These are phyloP conservation scores for Phytophthora lateralis DNA, from an alignment of 352 stramenopile species.

Conservation along the genomic window DNA sequence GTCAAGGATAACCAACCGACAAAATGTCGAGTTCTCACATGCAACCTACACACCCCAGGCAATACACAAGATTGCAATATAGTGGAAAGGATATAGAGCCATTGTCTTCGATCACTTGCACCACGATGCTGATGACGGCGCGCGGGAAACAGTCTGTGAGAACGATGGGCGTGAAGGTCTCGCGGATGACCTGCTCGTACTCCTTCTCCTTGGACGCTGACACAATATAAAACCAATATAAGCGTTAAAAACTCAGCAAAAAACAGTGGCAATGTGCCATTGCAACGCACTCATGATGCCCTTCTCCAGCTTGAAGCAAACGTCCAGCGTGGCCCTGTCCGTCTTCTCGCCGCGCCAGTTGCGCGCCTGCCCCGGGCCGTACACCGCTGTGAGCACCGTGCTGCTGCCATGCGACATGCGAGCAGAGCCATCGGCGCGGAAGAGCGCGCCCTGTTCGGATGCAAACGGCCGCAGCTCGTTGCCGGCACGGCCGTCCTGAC, in stretches of 20 bases:
- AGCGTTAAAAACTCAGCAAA: neutral
- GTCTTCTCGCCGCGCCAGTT: constrained; percentile 71
- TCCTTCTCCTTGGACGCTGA: constrained; percentile 84
- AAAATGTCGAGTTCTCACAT: constrained; percentile 5
- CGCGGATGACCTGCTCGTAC: constrained; percentile 81
- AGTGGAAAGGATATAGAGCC: constrained; percentile 66
- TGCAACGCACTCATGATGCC: constrained; percentile 60
- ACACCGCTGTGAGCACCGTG: constrained; percentile 75
- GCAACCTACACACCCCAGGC: constrained; percentile 7
- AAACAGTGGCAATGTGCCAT: neutral
- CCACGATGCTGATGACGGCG: constrained; percentile 86
- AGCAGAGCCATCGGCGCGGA: constrained; percentile 78
- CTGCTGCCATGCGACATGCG: constrained; percentile 81
- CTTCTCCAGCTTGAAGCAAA: constrained; percentile 85
- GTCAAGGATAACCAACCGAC: constrained; percentile 47
- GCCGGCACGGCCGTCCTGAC: constrained; percentile 66
- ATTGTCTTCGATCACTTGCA: constrained; percentile 87
- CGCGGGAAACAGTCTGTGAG: constrained; percentile 74
- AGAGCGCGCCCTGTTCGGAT: constrained; percentile 78
- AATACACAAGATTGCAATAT: constrained; percentile 23
- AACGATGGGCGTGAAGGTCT: constrained; percentile 78
- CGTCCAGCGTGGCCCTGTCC: constrained; percentile 67
- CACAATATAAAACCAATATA: constrained; percentile 3
- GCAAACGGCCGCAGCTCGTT: constrained; percentile 82
- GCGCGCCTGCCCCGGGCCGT: constrained; percentile 78